Evolutionary conservation across 2,329 filamentous ascomycete genomes (phyloP).

Genomic region (Orbilia ellipsospora): DNA sequence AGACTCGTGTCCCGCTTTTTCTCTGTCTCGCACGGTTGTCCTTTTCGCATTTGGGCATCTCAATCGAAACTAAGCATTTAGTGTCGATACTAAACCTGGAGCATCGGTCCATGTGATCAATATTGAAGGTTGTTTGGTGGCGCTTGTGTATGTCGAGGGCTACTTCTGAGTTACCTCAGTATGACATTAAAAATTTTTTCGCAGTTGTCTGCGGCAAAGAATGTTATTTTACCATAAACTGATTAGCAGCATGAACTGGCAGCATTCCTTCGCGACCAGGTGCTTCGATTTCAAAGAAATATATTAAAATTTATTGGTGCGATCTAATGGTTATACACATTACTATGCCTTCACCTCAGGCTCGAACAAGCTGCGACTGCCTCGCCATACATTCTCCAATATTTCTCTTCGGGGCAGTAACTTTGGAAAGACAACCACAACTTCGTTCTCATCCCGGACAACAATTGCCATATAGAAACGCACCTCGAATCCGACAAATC

Average conservation of each 20-base stretch:
- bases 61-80: background rate
- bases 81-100: slow-evolving; percentile 1
- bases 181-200: slow-evolving; percentile 32
- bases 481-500: slow-evolving; percentile 91
- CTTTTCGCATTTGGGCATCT: too few species aligned
- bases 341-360: slow-evolving; percentile 59
- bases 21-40: too few species aligned
- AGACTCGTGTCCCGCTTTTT: too few species aligned
- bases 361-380: slow-evolving; percentile 81
- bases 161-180: slow-evolving; percentile 5
- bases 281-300: too few species aligned
- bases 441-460: slow-evolving; percentile 85
- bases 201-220: background rate
- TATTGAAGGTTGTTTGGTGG: background rate
- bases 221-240: slow-evolving; percentile 14
- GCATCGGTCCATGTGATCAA: slow-evolving; percentile 32
- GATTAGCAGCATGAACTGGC: slow-evolving; percentile 34
- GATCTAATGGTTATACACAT: background rate
- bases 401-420: slow-evolving; percentile 79
- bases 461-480: slow-evolving; percentile 89
- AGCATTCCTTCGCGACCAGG: slow-evolving; percentile 5
- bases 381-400: slow-evolving; percentile 90
- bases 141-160: too few species aligned
- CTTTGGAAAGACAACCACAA: slow-evolving; percentile 93
- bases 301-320: slow-evolving; percentile 12